Conservation (phyloP, 129 eudicot species). For the Rutidosis leptorrhynchoides region DNA sequence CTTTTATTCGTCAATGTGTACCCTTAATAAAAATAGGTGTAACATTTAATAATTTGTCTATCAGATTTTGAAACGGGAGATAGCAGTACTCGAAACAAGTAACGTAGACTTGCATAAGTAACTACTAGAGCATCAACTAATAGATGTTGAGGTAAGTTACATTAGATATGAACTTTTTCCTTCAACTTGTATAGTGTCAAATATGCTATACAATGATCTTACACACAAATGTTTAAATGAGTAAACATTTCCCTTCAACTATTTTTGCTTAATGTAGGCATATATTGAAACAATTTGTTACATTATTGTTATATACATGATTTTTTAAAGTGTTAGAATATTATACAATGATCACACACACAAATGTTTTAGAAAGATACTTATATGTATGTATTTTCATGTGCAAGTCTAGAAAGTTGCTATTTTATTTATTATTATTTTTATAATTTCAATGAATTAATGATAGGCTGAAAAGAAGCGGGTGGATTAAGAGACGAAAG, state of each 20-base stretch:
- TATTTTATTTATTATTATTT: not conserved
- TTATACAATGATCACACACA: too few species aligned
- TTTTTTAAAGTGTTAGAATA: too few species aligned
- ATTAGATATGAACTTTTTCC: not conserved
- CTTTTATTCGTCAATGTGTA: not conserved
- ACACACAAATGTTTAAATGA: too few species aligned
- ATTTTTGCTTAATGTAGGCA: too few species aligned
- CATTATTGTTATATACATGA: too few species aligned
- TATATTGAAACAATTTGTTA: too few species aligned
- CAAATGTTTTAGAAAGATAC: not conserved
- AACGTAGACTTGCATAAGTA: conserved; percentile 59
- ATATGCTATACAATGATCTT: conserved; percentile 33
- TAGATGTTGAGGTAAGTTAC: conserved; percentile 75
- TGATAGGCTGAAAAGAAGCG: conserved; percentile 92
- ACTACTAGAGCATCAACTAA: conserved; percentile 56
- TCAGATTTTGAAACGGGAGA: conserved; percentile 76
- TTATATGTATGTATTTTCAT: not conserved
- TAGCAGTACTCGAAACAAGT: conserved; percentile 77
- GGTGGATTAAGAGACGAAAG: conserved; percentile 82
- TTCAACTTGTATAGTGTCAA: conserved; percentile 30
- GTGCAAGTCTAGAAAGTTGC: conserved; percentile 1
- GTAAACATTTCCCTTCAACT: too few species aligned
- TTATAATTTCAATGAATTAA: not conserved
- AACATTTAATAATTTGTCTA: not conserved
- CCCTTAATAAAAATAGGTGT: conserved; percentile 4